phyloP scores from a whole-genome alignment of 2,329 filamentous ascomycete genomes.

The Dothistroma pini region DNA sequence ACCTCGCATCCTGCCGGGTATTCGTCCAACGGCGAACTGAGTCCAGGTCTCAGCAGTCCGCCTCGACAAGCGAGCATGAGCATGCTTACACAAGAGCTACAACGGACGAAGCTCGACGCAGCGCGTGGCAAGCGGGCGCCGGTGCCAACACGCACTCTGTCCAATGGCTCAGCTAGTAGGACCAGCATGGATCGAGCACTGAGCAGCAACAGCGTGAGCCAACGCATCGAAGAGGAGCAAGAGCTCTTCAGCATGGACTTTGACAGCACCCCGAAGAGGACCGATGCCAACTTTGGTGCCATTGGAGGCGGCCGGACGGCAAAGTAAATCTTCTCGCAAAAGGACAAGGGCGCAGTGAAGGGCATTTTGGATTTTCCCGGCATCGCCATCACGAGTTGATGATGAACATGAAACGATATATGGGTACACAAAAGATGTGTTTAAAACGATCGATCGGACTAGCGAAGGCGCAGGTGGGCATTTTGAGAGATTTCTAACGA shows the following conservation, averaged over 20 bases:
- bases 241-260: constrained; percentile 27
- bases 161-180: constrained; percentile 20
- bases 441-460: background rate
- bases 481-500: background rate
- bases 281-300: constrained; percentile 15
- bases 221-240: constrained; percentile 25
- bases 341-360: background rate
- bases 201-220: constrained; percentile 24
- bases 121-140: constrained; percentile 19
- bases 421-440: constrained; percentile 3
- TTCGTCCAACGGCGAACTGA: constrained; percentile 30
- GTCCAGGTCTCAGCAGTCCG: constrained; percentile 50
- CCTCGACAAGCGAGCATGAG: constrained; percentile 57
- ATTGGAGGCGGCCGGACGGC: constrained; percentile 20
- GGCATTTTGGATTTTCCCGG: constrained; percentile 5
- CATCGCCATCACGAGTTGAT: constrained; percentile 1
- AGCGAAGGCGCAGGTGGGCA: constrained; percentile 9
- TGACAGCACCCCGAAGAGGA: constrained; percentile 13
- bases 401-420: constrained; percentile 6
- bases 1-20: constrained; percentile 19
- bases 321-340: constrained; percentile 9
- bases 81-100: constrained; percentile 56
- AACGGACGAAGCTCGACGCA: constrained; percentile 37
- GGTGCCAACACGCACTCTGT: constrained; percentile 16
- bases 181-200: constrained; percentile 22